Conservation (phyloP, 139 green algal genomes). For the Chlorella ohadii region DNA sequence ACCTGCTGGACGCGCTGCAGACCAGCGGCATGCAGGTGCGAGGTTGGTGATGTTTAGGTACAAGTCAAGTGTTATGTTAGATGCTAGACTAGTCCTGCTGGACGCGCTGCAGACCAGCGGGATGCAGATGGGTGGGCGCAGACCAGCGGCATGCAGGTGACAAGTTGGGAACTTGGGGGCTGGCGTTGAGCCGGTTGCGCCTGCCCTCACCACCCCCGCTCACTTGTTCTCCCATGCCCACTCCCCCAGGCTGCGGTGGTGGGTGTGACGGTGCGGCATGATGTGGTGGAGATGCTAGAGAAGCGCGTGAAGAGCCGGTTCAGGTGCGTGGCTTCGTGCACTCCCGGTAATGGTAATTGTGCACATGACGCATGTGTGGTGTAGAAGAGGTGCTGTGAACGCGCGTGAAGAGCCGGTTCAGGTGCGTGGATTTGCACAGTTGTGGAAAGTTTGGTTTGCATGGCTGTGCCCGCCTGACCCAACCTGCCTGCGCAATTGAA, state of each 20-base stretch:
- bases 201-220: not conserved
- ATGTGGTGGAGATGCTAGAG: slow-evolving; percentile 84
- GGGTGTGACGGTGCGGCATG: slow-evolving; percentile 64
- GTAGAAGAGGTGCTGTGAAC: slow-evolving; percentile 85
- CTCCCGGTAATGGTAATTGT: no score
- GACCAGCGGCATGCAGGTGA: no score
- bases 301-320: slow-evolving; percentile 86
- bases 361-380: no score
- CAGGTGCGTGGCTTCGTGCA: slow-evolving; percentile 17
- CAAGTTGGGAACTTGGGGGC: no score
- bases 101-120: slow-evolving; percentile 72
- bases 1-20: slow-evolving; percentile 85
- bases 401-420: slow-evolving; percentile 80
- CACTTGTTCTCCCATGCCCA: no score
- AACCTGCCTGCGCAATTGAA: no score
- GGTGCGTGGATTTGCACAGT: not conserved
- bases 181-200: no score
- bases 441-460: no score
- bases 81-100: no score
- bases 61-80: no score
- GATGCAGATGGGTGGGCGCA: slow-evolving; percentile 58
- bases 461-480: no score
- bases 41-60: not conserved
- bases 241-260: slow-evolving; percentile 73
- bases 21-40: slow-evolving; percentile 48